phyloP scores from a whole-genome alignment of 2,329 filamentous ascomycete genomes.

The Cladosporium sp. region DNA sequence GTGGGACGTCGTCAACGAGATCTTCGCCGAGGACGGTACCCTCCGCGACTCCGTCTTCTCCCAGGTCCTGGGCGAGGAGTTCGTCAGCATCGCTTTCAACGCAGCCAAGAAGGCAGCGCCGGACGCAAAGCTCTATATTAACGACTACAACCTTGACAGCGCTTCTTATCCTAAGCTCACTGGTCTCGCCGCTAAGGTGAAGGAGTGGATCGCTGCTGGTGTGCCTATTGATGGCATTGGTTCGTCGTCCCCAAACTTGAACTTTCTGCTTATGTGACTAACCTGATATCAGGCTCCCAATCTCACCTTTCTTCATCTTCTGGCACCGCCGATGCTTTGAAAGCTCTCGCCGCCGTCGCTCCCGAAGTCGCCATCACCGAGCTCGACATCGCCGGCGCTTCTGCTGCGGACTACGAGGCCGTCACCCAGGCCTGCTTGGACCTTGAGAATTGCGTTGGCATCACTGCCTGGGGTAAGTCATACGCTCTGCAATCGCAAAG shows the following conservation, averaged over 20 bases:
- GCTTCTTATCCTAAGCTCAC: constrained; percentile 57
- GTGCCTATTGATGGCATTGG: constrained; percentile 61
- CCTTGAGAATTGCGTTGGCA: constrained; percentile 58
- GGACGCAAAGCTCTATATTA: constrained; percentile 67
- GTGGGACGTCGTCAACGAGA: constrained; percentile 65
- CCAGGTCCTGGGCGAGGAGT: constrained; percentile 65
- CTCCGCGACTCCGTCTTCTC: constrained; percentile 63
- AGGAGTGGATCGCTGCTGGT: constrained; percentile 59
- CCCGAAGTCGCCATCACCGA: constrained; percentile 62
- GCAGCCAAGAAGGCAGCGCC: constrained; percentile 52
- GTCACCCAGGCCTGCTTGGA: constrained; percentile 53
- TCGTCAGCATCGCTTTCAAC: constrained; percentile 65
- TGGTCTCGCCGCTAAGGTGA: constrained; percentile 53
- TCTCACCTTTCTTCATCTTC: constrained; percentile 46
- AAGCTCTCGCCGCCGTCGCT: constrained; percentile 46
- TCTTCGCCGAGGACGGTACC: constrained; percentile 56
- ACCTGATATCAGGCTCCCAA: constrained; percentile 45
- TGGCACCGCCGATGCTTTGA: constrained; percentile 48
- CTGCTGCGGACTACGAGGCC: constrained; percentile 54
- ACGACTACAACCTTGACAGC: constrained; percentile 63
- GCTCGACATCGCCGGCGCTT: constrained; percentile 60
- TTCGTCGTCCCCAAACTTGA: not conserved
- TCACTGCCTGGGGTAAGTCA: constrained; percentile 41
- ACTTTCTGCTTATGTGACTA: not conserved
- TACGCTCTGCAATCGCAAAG: not conserved